phyloP scores from a whole-genome alignment of 2,329 filamentous ascomycete species.

The Tolypocladium pustulatum region DNA sequence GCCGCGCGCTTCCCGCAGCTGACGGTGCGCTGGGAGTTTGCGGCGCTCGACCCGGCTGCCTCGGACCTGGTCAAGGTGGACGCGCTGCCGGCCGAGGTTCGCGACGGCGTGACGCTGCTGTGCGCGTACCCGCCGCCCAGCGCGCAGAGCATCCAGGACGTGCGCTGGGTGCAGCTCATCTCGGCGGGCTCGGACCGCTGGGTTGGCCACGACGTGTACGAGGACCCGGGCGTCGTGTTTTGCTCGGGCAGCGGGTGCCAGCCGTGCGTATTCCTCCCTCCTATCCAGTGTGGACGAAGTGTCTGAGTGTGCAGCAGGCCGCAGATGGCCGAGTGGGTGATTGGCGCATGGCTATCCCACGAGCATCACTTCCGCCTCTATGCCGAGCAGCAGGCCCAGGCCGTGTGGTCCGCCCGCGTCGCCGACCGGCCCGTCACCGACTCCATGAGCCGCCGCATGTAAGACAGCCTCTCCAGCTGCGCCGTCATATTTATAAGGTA shows the following conservation, averaged over 20 bases:
- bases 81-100: slow-evolving; percentile 18
- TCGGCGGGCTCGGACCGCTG: slow-evolving; percentile 34
- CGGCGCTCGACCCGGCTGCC: slow-evolving; percentile 5
- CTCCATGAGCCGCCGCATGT: slow-evolving; percentile 24
- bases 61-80: slow-evolving; percentile 10
- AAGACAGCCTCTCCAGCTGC: slow-evolving; percentile 3
- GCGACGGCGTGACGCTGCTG: slow-evolving; percentile 30
- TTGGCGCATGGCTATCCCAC: slow-evolving; percentile 22
- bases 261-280: slow-evolving; percentile 18
- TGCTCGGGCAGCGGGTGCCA: slow-evolving; percentile 31
- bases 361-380: slow-evolving; percentile 20
- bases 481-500: too few relatives aligned
- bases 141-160: slow-evolving; percentile 17
- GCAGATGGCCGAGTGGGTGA: slow-evolving; percentile 31
- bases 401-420: slow-evolving; percentile 14
- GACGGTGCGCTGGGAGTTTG: slow-evolving; percentile 22
- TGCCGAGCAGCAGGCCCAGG: slow-evolving; percentile 15
- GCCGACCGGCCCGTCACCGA: slow-evolving; percentile 14
- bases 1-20: slow-evolving; percentile 25
- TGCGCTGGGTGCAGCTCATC: slow-evolving; percentile 33
- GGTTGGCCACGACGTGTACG: slow-evolving; percentile 21
- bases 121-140: slow-evolving; percentile 20
- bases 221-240: slow-evolving; percentile 23
- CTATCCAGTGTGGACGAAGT: too few relatives aligned
- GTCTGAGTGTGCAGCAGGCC: slow-evolving; percentile 10